Evolutionary conservation across 73 alveolate genomes (phyloP).

Genomic region (Symbiodinium natans): DNA sequence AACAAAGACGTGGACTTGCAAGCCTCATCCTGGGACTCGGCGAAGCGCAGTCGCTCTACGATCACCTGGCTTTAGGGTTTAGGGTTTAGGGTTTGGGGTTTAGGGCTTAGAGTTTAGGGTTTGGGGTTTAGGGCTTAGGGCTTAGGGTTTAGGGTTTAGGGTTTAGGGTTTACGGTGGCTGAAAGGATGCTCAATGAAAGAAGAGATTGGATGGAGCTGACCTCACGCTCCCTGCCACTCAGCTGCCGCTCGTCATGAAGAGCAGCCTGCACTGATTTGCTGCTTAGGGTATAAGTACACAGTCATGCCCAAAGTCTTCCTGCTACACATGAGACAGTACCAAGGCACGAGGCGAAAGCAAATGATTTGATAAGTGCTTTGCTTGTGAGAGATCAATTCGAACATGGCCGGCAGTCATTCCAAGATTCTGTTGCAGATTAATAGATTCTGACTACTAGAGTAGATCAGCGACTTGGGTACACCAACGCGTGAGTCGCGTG

Average conservation of each 20-base stretch:
- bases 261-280: constrained; percentile 8
- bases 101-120: too few relatives aligned
- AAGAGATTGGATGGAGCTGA: background rate
- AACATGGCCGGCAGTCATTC: too few relatives aligned
- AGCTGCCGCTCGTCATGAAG: constrained; percentile 38
- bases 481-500: too few relatives aligned
- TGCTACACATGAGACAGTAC: background rate
- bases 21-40: constrained; percentile 74
- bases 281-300: too few relatives aligned
- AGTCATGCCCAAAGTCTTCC: background rate
- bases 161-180: background rate
- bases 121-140: too few relatives aligned
- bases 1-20: too few relatives aligned
- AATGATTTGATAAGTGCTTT: background rate
- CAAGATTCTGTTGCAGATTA: too few relatives aligned
- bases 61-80: background rate
- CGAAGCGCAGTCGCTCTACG: constrained; percentile 62
- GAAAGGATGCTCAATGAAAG: too few relatives aligned
- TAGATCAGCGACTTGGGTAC: too few relatives aligned
- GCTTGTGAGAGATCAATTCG: too few relatives aligned
- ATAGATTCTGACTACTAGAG: too few relatives aligned
- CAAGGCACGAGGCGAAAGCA: background rate
- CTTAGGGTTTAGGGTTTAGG: background rate
- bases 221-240: constrained; percentile 51
- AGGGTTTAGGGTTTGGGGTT: too few relatives aligned